Evolutionary conservation across 2,329 filamentous ascomycete genomes (phyloP), one percentile per base, ranked within the genome.

Genomic region (Curvularia lunata): DNA sequence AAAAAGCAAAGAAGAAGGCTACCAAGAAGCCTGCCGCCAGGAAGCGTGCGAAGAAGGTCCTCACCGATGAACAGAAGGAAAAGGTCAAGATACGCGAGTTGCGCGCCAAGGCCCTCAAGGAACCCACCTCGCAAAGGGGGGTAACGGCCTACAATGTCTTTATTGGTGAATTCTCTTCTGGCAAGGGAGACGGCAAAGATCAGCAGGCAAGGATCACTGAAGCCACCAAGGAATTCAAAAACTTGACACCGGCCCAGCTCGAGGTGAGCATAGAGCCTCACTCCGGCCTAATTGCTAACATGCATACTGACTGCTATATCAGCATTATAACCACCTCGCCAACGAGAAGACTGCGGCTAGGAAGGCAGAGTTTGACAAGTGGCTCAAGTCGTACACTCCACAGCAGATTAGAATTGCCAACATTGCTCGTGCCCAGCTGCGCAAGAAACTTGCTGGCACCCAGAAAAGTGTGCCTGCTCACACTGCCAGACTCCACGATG

Each of bases 371-470:
- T 83, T 82, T 68, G 76, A 82, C 28, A 69, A 79, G 57, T 90
- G 85, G 85, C 72, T 90, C 19, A 71, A 81, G 30, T 75, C 73
- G 3, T 75, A 87, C 67, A 84, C 84, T 1, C 82, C 85, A 9
- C 77, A 84, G 5, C 72, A 88, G 67, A 88, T 90, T 64, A 77
- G 77, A 45, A 57, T 78, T 3, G 87, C 88, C 55, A 90, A 90
- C 71, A 68, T 63, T 10, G 88, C 88, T 10, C 84, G 88, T 37
- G 57, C 38, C 1, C 10, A 42, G 4, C 65, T 83, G 18, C 69
- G 71, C 10, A 68, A 57, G n/a, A 68, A 60, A 41, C 48, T 59
- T 5, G 61, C 42, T 28, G 19, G 48, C 12, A 59, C 49, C 3
- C 23, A 25, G 7, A 66, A 65, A 42, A 51, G 46, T 9, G 46